phyloP scores from a whole-genome alignment of 345 rosid species.

The Moricandia arvensis region DNA sequence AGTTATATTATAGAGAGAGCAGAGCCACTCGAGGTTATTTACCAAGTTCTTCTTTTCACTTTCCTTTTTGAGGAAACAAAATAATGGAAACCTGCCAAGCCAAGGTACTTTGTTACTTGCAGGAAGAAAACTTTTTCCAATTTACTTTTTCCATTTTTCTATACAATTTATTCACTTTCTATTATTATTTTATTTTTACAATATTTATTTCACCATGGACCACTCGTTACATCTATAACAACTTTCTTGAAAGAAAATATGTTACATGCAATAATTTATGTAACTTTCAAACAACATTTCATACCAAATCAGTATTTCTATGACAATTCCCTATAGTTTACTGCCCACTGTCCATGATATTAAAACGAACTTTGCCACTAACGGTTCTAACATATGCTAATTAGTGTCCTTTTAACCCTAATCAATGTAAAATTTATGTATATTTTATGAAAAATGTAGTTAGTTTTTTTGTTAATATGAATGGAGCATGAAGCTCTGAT shows the following conservation, averaged over 20 bases:
- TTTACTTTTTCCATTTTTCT: neutral
- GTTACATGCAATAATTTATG: neutral
- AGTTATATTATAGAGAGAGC: neutral
- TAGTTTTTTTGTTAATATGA: too few species aligned
- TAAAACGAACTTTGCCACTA: neutral
- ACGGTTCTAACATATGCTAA: neutral
- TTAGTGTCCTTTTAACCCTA: neutral
- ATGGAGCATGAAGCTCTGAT: too few species aligned
- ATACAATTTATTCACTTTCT: neutral
- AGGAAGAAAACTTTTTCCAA: neutral
- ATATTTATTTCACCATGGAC: neutral
- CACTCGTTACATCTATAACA: neutral
- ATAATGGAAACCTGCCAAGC: neutral
- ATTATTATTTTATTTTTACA: neutral
- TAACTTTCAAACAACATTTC: neutral
- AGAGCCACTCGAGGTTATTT: neutral
- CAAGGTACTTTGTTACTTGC: neutral
- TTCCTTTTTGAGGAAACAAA: neutral
- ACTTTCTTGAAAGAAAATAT: neutral
- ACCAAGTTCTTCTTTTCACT: neutral
- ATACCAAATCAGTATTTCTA: neutral
- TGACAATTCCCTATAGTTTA: too few species aligned
- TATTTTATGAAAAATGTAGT: too few species aligned
- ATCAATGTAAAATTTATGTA: neutral
- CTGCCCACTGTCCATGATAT: neutral